Evolutionary conservation across 2,329 filamentous ascomycete genomes (phyloP).

Genomic region (Curvularia verruculosa): DNA sequence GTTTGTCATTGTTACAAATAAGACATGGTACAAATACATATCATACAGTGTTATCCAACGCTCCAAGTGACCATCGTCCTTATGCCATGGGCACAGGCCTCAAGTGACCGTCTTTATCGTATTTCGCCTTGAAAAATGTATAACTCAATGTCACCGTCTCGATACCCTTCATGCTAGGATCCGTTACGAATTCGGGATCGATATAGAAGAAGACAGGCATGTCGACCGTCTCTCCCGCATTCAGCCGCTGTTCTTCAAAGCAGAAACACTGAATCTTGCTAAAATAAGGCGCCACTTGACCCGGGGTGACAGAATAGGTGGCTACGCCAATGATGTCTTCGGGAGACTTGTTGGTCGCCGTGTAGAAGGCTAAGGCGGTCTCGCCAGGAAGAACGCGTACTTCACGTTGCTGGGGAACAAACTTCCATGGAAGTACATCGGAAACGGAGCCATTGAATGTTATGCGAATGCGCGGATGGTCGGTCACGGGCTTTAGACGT

Average conservation of each 20-base stretch:
- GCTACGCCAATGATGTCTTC: slow-evolving; percentile 97
- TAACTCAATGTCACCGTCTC: slow-evolving; percentile 96
- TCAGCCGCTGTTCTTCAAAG: slow-evolving; percentile 92
- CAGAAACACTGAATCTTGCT: slow-evolving; percentile 99
- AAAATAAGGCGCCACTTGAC: slow-evolving; percentile 95
- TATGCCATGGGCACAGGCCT: slow-evolving; percentile 57
- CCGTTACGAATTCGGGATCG: slow-evolving; percentile 90
- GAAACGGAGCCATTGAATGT: slow-evolving; percentile 97
- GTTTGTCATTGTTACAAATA: background rate
- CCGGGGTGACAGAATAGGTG: slow-evolving; percentile 96
- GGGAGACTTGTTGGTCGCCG: slow-evolving; percentile 86
- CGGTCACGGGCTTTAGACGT: slow-evolving; percentile 79
- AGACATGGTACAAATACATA: background rate
- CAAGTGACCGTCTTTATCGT: slow-evolving; percentile 79
- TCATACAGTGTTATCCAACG: background rate
- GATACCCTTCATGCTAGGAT: slow-evolving; percentile 90
- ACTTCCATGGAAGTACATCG: slow-evolving; percentile 96
- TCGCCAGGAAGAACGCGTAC: slow-evolving; percentile 94
- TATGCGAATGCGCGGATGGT: slow-evolving; percentile 84
- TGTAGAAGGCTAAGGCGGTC: slow-evolving; percentile 97
- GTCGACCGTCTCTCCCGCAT: slow-evolving; percentile 94
- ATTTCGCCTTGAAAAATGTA: slow-evolving; percentile 95
- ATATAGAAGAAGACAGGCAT: slow-evolving; percentile 99
- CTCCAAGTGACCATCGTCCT: slow-evolving; percentile 2
- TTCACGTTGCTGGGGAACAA: slow-evolving; percentile 94